A percentile compares a stretch with the other conserved stretches of the same genome.
These are phyloP conservation scores for Parmales sp. DNA, from an alignment of 108 stramenopile species.

Conservation along the genomic window DNA sequence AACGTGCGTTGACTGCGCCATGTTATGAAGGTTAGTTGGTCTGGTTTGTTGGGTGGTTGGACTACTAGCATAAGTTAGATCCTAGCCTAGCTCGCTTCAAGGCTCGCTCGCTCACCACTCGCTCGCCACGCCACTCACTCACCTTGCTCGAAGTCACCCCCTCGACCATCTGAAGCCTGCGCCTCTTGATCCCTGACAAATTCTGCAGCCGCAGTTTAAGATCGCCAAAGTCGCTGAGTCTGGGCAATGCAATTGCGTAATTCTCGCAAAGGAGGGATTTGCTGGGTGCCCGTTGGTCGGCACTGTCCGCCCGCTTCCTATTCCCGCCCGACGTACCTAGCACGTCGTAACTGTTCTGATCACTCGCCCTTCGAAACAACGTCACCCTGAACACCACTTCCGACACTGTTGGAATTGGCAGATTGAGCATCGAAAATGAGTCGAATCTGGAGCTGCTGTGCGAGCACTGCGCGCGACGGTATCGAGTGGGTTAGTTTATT, in stretches of 20 bases:
- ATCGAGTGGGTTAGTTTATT: too few relatives aligned
- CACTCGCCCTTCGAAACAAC: constrained; percentile 61
- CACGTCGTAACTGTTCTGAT: constrained; percentile 49
- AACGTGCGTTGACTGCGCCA: too few relatives aligned
- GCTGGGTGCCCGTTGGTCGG: too few relatives aligned
- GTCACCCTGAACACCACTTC: constrained; percentile 67
- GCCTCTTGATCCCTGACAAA: constrained; percentile 47
- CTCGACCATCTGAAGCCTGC: constrained; percentile 52
- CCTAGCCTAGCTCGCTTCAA: too few relatives aligned
- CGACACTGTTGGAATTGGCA: constrained; percentile 80
- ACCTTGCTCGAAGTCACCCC: constrained; percentile 30
- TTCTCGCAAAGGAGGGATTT: constrained; percentile 52
- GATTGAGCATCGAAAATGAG: constrained; percentile 77
- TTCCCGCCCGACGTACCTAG: constrained; percentile 27
- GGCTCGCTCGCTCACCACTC: too few relatives aligned
- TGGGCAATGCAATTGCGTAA: constrained; percentile 62
- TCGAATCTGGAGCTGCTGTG: constrained; percentile 79
- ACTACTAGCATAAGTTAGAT: too few relatives aligned
- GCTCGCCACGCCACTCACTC: too few relatives aligned
- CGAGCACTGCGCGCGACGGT: too few relatives aligned
- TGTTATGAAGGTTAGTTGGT: too few relatives aligned
- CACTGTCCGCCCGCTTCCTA: too few relatives aligned
- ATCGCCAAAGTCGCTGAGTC: constrained; percentile 70
- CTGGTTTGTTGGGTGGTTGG: too few relatives aligned
- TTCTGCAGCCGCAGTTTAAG: constrained; percentile 64